Evolutionary conservation across 2,329 filamentous ascomycete species (phyloP).

Genomic region (Thielaviopsis musarum): DNA sequence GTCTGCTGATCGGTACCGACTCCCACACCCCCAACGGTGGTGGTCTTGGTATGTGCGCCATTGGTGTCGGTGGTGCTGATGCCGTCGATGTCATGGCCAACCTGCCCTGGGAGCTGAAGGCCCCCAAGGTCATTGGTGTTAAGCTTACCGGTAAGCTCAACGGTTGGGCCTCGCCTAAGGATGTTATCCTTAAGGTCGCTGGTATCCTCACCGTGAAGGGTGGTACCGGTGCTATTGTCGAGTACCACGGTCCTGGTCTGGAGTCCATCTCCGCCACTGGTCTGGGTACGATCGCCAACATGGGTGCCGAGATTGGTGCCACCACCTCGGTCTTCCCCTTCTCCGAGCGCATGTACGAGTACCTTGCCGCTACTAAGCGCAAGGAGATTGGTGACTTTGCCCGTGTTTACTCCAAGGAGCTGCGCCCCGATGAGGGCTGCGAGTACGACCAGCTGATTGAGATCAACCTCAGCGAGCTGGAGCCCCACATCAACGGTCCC

Average conservation of each 20-base stretch:
- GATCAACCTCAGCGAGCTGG: conserved; percentile 85
- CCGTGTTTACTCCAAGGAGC: conserved; percentile 66
- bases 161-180: conserved; percentile 90
- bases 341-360: conserved; percentile 96
- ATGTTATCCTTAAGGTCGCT: conserved; percentile 94
- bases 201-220: conserved; percentile 96
- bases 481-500: conserved; percentile 96
- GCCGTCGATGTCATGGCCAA: conserved; percentile 97
- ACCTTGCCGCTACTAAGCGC: conserved; percentile 82
- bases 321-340: conserved; percentile 95
- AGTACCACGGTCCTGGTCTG: conserved; percentile 56
- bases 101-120: conserved; percentile 95
- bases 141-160: conserved; percentile 78
- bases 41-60: conserved; percentile 86
- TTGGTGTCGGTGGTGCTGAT: conserved; percentile 95
- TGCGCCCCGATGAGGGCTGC: conserved; percentile 73
- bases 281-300: conserved; percentile 66
- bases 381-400: conserved; percentile 81
- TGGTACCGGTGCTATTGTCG: conserved; percentile 80
- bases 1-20: conserved; percentile 92
- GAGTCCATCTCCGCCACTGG: conserved; percentile 56
- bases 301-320: conserved; percentile 61
- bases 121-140: conserved; percentile 91
- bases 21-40: conserved; percentile 95
- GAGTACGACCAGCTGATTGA: conserved; percentile 95